Conservation (phyloP, 2,329 filamentous ascomycete genomes). For the Magnaporthales sp. region DNA sequence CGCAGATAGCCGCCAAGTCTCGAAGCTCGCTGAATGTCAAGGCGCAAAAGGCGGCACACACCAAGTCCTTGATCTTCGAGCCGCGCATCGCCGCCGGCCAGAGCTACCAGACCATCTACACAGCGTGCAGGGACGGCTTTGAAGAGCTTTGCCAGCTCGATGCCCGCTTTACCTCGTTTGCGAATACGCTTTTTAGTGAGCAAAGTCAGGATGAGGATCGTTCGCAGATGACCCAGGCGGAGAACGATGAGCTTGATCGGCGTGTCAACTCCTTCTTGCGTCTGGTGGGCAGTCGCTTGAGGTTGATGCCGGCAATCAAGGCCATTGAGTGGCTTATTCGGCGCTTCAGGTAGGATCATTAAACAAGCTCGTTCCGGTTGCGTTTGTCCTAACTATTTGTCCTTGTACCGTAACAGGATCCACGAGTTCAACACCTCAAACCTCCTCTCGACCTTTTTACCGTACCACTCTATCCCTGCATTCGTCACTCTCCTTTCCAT, state of each 20-base stretch:
- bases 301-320: conserved; percentile 82
- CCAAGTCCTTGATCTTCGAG: conserved; percentile 92
- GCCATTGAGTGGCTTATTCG: conserved; percentile 91
- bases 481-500: conserved; percentile 86
- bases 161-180: conserved; percentile 64
- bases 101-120: conserved; percentile 81
- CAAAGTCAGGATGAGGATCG: conserved; percentile 87
- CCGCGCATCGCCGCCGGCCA: conserved; percentile 75
- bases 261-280: conserved; percentile 77
- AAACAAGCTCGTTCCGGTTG: conserved; percentile 6
- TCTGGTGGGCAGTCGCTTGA: conserved; percentile 64
- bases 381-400: conserved; percentile 6
- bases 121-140: conserved; percentile 81
- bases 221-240: conserved; percentile 68
- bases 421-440: conserved; percentile 82
- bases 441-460: conserved; percentile 78
- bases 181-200: conserved; percentile 78
- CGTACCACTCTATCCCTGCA: conserved; percentile 78
- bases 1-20: conserved; percentile 81
- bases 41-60: conserved; percentile 84
- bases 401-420: conserved; percentile 44
- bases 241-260: conserved; percentile 73
- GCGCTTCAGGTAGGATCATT: conserved; percentile 62
- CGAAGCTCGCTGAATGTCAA: conserved; percentile 88
- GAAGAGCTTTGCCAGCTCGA: conserved; percentile 87